Base-by-base conservation (phyloP, 768 basidiomycete species). In the Rhizopogon rudus region DNA sequence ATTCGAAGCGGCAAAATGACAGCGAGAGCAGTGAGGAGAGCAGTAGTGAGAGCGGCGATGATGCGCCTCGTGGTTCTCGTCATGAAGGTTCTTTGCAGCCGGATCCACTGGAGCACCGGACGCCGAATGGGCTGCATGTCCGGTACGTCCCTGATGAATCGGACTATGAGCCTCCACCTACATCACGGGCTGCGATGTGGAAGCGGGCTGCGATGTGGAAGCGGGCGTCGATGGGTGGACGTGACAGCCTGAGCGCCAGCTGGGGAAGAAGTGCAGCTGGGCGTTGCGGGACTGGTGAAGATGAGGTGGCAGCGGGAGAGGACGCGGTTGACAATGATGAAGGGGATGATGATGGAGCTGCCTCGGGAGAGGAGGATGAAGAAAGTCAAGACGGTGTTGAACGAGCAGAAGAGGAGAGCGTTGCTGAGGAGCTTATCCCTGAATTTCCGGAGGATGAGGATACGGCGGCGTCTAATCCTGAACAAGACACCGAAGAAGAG, bases 101-200 rank as follows among this genome's bases (percentile, higher is more conserved):
- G 20, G 33, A 33, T 14, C 22, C 35, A 16, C 20, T 20, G 5
- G 48, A 49, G 37, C 48, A 35, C 5, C 57, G 40, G 28, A 41
- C 31, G 6, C 39, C 53, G 25, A 33, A 20, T 6, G 44, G 29
- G 33, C 29, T 41, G 9, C 28, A 10, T 35, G 31, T 65, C 48
- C 51, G 51, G 44, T 61, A 61, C 13, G 61, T 57, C 43, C 44
- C 57, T 16, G 54, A 59, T 9, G 56, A 49, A 2, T 59, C 58
- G 0, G 65, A 69, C 28, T 71, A 69, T 58, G 57, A 40, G 17
- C 69, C 68, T 1, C 67, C 67, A 0, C 59, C 61, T 57, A 69
- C 62, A 37, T 69, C 64, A 40, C 60, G 59, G 39, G 65, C 67
- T 16, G 65, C 67, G 25, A 42, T 55, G 45, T n/a, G n/a, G n/a